Percentiles rank a stretch among this genome's conserved stretches.
Evolutionary conservation across 2,329 filamentous ascomycete genomes (phyloP).

Genomic region (Pseudogymnoascus sp.): DNA sequence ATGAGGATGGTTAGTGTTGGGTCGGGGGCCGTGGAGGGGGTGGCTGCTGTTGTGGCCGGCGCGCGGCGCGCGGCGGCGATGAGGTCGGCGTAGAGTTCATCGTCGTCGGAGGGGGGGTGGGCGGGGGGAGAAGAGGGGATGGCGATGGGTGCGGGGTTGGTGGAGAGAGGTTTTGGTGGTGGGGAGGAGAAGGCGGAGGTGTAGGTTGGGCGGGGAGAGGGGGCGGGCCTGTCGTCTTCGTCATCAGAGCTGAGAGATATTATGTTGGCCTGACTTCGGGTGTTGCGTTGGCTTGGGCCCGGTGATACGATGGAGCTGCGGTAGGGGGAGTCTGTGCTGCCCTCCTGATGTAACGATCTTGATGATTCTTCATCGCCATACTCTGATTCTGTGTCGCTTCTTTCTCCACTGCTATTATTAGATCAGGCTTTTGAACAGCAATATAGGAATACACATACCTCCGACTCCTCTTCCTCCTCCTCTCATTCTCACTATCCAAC

Average conservation of each 20-base stretch:
- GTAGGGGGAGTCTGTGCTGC: not conserved
- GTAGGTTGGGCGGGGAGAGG: not conserved
- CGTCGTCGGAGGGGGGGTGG: not conserved
- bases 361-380: not conserved
- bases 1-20: conserved; percentile 57
- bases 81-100: not conserved
- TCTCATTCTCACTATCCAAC: not conserved
- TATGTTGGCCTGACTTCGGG: not conserved
- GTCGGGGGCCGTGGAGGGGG: conserved; percentile 27
- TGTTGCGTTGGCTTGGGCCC: not conserved
- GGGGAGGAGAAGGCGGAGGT: not conserved
- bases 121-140: not conserved
- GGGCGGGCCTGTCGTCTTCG: not conserved
- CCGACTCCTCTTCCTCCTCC: not conserved
- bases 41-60: not conserved
- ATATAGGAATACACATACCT: not conserved
- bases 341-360: not conserved
- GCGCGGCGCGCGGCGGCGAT: not conserved
- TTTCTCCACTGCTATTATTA: not conserved
- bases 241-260: not conserved
- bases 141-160: not conserved
- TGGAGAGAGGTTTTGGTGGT: not conserved
- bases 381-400: not conserved
- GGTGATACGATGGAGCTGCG: not conserved
- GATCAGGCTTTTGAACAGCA: not conserved